Evolutionary conservation across 2,329 filamentous ascomycete species (phyloP).

Genomic region (Aspergillus amoenus): DNA sequence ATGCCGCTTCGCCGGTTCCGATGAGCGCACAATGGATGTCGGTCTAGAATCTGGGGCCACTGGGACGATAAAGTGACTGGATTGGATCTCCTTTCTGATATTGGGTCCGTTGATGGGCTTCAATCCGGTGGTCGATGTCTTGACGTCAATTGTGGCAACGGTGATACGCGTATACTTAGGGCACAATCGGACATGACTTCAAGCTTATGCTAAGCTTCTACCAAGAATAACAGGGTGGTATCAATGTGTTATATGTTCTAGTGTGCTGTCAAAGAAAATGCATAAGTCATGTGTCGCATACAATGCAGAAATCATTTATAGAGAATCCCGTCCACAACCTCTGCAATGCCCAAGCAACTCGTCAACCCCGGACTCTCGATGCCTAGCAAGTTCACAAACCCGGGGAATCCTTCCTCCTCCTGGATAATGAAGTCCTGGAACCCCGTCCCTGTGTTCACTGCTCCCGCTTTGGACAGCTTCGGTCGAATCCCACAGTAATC

Average conservation of each 20-base stretch:
- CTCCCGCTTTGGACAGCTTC: constrained; percentile 68
- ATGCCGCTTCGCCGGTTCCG: background rate
- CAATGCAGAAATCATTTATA: constrained; percentile 34
- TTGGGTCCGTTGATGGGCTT: background rate
- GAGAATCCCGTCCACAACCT: constrained; percentile 64
- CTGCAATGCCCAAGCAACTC: constrained; percentile 79
- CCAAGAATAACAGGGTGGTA: background rate
- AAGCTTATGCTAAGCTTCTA: background rate
- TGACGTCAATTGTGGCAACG: constrained; percentile 5
- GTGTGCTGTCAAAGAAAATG: too few relatives aligned
- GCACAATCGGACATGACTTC: too few relatives aligned
- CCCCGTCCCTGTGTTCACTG: constrained; percentile 54
- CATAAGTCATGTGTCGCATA: background rate
- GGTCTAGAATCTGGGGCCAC: background rate
- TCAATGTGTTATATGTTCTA: background rate
- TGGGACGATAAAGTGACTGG: background rate
- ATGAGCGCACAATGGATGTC: background rate
- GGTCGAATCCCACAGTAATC: constrained; percentile 93
- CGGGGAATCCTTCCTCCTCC: constrained; percentile 72
- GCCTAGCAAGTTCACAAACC: constrained; percentile 86
- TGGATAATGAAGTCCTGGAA: constrained; percentile 84
- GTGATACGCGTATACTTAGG: too few relatives aligned
- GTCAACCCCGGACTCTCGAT: constrained; percentile 94
- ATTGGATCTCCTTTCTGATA: background rate
- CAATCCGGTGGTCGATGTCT: background rate